Evolutionary conservation across 768 basidiomycete genomes (phyloP).

Genomic region (Gyrodon lividus): DNA sequence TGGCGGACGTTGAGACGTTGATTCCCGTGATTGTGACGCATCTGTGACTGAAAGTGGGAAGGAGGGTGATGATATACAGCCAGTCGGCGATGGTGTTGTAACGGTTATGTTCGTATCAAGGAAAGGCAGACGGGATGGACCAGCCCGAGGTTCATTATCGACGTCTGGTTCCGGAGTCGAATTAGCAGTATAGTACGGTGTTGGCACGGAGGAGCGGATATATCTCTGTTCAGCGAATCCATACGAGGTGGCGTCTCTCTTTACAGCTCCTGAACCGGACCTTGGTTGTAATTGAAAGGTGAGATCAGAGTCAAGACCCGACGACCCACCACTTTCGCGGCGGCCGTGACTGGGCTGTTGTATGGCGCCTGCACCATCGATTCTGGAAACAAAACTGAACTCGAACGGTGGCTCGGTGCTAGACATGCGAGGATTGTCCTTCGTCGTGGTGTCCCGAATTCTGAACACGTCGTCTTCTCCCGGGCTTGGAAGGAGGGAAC

Average conservation of each 20-base stretch:
- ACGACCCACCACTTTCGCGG: constrained; percentile 13
- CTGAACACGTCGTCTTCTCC: constrained; percentile 15
- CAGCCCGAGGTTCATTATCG: constrained; percentile 20
- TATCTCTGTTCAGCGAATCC: constrained; percentile 15
- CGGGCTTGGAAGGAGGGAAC: constrained; percentile 10
- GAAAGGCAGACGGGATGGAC: constrained; percentile 27
- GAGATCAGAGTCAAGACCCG: constrained; percentile 22
- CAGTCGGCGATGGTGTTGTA: background rate
- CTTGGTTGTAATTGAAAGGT: constrained; percentile 13
- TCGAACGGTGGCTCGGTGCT: constrained; percentile 7
- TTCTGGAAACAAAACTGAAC: constrained; percentile 3
- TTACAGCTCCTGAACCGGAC: constrained; percentile 12
- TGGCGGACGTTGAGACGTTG: constrained; percentile 33
- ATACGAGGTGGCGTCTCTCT: constrained; percentile 9
- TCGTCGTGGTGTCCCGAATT: background rate
- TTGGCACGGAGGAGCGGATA: constrained; percentile 22
- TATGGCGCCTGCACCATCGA: constrained; percentile 6
- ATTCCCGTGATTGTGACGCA: constrained; percentile 19
- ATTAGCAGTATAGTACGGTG: constrained; percentile 34
- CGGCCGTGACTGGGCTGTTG: background rate
- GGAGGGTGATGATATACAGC: constrained; percentile 22
- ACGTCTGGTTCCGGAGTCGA: constrained; percentile 30
- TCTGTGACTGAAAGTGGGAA: constrained; percentile 26
- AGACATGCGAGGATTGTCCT: constrained; percentile 4
- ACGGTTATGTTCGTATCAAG: constrained; percentile 19